Evolutionary conservation across 2,329 filamentous ascomycete genomes (phyloP).

Genomic region (Xylaria sp.): DNA sequence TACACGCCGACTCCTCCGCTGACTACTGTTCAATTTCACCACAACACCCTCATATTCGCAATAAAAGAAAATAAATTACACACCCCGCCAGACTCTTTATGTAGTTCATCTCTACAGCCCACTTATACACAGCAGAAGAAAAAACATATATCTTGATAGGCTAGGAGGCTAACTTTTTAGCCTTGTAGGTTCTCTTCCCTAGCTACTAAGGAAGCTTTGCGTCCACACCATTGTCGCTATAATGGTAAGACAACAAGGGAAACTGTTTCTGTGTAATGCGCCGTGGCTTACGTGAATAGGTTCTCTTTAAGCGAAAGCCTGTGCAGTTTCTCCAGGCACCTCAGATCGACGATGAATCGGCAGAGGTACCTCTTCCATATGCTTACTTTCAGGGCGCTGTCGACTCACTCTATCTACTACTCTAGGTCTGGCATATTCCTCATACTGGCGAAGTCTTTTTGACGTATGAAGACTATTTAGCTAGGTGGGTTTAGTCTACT

Average conservation of each 20-base stretch:
- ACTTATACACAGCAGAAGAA: conserved; percentile 14
- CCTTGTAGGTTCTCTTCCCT: conserved; percentile 53
- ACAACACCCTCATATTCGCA: conserved; percentile 12
- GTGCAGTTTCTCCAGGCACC: conserved; percentile 82
- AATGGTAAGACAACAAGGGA: conserved; percentile 40
- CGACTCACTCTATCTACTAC: conserved; percentile 36
- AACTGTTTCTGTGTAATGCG: conserved; percentile 21
- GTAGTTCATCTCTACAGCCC: conserved; percentile 3
- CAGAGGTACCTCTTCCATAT: conserved; percentile 70
- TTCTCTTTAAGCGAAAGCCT: conserved; percentile 95
- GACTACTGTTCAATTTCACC: conserved; percentile 13
- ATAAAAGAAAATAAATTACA: neutral
- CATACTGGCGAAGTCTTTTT: conserved; percentile 91
- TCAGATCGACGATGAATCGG: conserved; percentile 80
- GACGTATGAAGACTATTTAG: conserved; percentile 88
- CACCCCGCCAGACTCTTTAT: conserved; percentile 1
- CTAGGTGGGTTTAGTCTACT: conserved; percentile 68
- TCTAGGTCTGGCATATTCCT: conserved; percentile 88
- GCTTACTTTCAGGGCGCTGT: neutral
- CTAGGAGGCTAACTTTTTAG: conserved; percentile 51
- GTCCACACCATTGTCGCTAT: conserved; percentile 38
- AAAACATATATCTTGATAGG: neutral
- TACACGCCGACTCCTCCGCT: conserved; percentile 11
- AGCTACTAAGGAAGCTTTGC: conserved; percentile 29
- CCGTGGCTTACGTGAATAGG: conserved; percentile 63